Percentiles rank a stretch among this genome's conserved stretches.
These are phyloP conservation scores for Xylariaceae sp. DNA, from an alignment of 2,329 filamentous ascomycete genomes.

Conservation along the genomic window DNA sequence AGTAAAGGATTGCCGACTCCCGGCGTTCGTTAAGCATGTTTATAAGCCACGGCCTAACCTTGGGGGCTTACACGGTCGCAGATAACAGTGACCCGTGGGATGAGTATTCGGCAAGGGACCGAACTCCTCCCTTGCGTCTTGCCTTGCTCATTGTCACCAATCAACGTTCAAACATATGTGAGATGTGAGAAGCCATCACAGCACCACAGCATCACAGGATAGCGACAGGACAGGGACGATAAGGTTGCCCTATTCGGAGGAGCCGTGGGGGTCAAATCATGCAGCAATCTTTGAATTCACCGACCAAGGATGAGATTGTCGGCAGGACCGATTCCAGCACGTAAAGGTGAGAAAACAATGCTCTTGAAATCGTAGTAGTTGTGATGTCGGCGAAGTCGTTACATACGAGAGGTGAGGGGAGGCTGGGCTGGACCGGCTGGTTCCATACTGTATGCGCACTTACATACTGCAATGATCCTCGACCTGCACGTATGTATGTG, in stretches of 20 bases:
- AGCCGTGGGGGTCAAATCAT: conserved; percentile 16
- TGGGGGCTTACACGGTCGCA: background rate
- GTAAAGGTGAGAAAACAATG: background rate
- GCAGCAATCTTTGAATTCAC: background rate
- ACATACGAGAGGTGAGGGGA: background rate
- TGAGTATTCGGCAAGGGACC: background rate
- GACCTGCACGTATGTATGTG: no score
- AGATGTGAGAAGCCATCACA: conserved; percentile 1
- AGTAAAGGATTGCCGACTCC: background rate
- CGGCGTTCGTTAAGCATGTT: background rate
- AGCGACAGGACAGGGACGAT: conserved; percentile 7
- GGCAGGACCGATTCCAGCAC: background rate
- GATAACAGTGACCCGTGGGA: background rate
- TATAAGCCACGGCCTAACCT: background rate
- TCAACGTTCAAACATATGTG: background rate
- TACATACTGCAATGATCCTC: background rate
- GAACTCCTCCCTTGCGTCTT: no score
- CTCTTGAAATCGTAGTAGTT: background rate
- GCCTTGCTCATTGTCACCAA: background rate
- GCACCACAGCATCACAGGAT: background rate
- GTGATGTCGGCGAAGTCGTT: background rate
- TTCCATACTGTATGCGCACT: background rate
- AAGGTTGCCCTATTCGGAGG: conserved; percentile 17
- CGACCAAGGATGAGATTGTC: background rate
- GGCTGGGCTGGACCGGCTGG: background rate